A percentile compares a stretch with the other conserved stretches of the same genome.
Evolutionary conservation across 2,329 filamentous ascomycete genomes (phyloP).

Genomic region (Pseudogymnoascus sp.): DNA sequence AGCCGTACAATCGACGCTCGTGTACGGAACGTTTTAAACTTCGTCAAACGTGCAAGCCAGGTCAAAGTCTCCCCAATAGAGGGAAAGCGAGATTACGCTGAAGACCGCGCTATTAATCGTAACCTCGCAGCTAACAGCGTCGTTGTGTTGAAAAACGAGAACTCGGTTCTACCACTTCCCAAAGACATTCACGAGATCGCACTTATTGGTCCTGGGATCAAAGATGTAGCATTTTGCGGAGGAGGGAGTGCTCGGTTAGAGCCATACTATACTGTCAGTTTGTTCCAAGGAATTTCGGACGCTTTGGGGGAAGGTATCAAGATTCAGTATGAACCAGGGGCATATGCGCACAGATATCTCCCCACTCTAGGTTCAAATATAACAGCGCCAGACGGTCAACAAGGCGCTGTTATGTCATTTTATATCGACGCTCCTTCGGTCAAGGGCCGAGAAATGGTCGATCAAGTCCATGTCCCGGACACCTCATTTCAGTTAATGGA

Average conservation of each 20-base stretch:
- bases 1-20: constrained; percentile 20
- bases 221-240: constrained; percentile 28
- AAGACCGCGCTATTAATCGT: constrained; percentile 39
- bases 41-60: constrained; percentile 21
- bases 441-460: constrained; percentile 15
- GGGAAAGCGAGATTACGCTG: constrained; percentile 23
- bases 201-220: constrained; percentile 39
- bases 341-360: neutral
- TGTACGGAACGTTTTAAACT: constrained; percentile 21
- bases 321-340: neutral
- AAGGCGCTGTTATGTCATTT: neutral
- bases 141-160: constrained; percentile 57
- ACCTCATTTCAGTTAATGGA: neutral
- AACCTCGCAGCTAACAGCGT: constrained; percentile 51
- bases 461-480: constrained; percentile 17
- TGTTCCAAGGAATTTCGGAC: neutral
- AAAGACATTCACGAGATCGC: constrained; percentile 38
- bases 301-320: neutral
- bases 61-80: constrained; percentile 22
- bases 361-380: neutral
- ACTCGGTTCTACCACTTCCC: constrained; percentile 43
- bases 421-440: constrained; percentile 13
- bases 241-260: neutral
- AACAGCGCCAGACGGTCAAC: neutral
- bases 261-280: neutral